Base-by-base conservation (phyloP, 352 stramenopile genomes). In the Globisporangium paddicum region DNA sequence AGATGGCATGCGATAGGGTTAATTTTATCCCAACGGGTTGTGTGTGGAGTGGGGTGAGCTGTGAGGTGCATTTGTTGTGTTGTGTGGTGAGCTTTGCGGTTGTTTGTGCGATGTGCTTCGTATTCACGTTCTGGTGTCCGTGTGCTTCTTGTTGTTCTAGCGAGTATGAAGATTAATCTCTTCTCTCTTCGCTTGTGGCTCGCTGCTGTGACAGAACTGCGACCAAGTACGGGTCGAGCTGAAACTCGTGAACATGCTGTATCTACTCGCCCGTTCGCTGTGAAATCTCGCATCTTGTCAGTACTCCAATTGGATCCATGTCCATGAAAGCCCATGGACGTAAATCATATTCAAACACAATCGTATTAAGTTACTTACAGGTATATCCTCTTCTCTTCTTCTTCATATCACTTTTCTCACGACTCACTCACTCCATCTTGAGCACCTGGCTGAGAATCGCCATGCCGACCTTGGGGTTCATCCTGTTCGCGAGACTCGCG, bases 381-480 rank as follows among this genome's bases (percentile, higher is more conserved):
- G 32, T 35, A 28, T 14, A 34, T 62, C 16, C n/a, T 28, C 19
- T 45, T 4, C 16, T 55, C 28, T 42, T 62, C 18, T 38, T 44
- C 44, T 58, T n/a, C n/a, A n/a, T n/a, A n/a, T n/a, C n/a, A n/a
- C n/a, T n/a, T n/a, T n/a, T n/a, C n/a, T n/a, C n/a, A n/a, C n/a
- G n/a, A n/a, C 11, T 46, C 62, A 54, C 32, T 56, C 63, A 69
- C 52, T 86, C 62, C 50, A 85, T 46, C 32, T 58, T 63, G n/a
- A 80, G 64, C 41, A 90, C 58, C 50, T 87, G 69, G 42, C 65
- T 58, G 62, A 86, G 73, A 40, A 87, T 72, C 2, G 71, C 63
- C 4, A 86, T 68, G 14, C 74, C 81, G 18, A 69, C 75, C 65
- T 86, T 87, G 19, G 81, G 81, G 68, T 86, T 82, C 68, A 89